These are phyloP conservation scores for Ascoidea asiatica DNA, from an alignment of 805 yeast species.

Conservation along the genomic window DNA sequence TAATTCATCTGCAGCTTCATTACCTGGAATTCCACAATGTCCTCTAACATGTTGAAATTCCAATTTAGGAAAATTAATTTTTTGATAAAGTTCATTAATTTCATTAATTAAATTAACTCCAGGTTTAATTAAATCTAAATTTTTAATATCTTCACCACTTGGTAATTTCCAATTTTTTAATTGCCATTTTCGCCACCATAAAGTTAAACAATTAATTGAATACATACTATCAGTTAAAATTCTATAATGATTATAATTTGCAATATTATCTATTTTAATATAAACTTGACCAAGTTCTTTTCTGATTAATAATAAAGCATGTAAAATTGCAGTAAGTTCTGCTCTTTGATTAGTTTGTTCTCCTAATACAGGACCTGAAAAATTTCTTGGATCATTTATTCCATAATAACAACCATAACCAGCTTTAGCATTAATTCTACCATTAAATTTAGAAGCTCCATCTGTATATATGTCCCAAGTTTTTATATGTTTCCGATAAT, in stretches of 20 bases:
- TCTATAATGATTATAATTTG: slow-evolving; percentile 17
- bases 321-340: slow-evolving; percentile 54
- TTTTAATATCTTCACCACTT: slow-evolving; percentile 31
- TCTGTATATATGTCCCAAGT: slow-evolving; percentile 46
- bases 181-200: slow-evolving; percentile 48
- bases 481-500: neutral
- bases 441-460: slow-evolving; percentile 62
- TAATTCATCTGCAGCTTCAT: neutral
- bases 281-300: slow-evolving; percentile 18
- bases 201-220: slow-evolving; percentile 37
- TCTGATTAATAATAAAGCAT: slow-evolving; percentile 34
- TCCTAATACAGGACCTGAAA: slow-evolving; percentile 35
- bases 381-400: slow-evolving; percentile 35
- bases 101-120: slow-evolving; percentile 22
- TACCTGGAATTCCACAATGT: neutral
- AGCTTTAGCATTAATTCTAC: slow-evolving; percentile 26
- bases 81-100: slow-evolving; percentile 18
- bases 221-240: slow-evolving; percentile 66
- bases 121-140: slow-evolving; percentile 34
- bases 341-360: slow-evolving; percentile 70
- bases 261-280: slow-evolving; percentile 8
- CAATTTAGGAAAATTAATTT: neutral
- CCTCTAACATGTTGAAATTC: slow-evolving; percentile 12
- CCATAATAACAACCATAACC: slow-evolving; percentile 78
- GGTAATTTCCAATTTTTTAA: slow-evolving; percentile 37